Percentiles rank a stretch among this genome's conserved stretches.
Conservation (phyloP, 768 basidiomycete genomes). For the Leccinum arenicola region DNA sequence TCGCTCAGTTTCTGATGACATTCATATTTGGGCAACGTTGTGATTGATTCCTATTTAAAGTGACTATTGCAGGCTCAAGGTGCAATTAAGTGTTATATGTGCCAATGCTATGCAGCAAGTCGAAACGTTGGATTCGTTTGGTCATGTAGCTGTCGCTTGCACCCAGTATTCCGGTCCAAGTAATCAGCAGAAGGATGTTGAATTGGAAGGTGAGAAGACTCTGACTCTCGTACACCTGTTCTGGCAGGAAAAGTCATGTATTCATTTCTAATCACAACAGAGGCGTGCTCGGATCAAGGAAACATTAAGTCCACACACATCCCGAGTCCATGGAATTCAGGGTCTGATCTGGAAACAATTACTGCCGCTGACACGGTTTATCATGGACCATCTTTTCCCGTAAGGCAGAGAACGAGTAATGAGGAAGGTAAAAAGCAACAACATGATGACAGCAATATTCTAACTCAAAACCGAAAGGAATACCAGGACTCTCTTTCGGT, state of each 20-base stretch:
- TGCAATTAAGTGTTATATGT: conserved; percentile 57
- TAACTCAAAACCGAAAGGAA: not conserved
- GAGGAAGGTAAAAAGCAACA: conserved; percentile 10
- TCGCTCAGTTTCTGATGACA: not conserved
- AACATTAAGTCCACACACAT: not conserved
- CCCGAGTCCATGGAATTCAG: not conserved
- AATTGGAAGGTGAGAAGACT: conserved; percentile 9
- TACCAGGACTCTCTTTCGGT: no score
- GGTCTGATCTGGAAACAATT: not conserved
- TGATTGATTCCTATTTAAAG: conserved; percentile 33
- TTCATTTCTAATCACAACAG: conserved; percentile 3
- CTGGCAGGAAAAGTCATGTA: not conserved
- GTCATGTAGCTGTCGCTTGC: conserved; percentile 1
- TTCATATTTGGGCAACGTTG: not conserved
- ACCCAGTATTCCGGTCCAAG: not conserved
- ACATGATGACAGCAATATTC: not conserved
- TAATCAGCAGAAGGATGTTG: not conserved
- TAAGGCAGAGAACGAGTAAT: not conserved
- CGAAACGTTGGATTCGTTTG: not conserved
- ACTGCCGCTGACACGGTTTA: not conserved
- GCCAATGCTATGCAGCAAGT: conserved; percentile 27
- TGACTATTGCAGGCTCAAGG: conserved; percentile 76
- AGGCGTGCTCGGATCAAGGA: not conserved
- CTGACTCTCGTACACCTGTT: not conserved
- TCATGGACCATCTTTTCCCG: not conserved